Evolutionary conservation across 768 basidiomycete species (phyloP).

Genomic region (Boletus edulis): DNA sequence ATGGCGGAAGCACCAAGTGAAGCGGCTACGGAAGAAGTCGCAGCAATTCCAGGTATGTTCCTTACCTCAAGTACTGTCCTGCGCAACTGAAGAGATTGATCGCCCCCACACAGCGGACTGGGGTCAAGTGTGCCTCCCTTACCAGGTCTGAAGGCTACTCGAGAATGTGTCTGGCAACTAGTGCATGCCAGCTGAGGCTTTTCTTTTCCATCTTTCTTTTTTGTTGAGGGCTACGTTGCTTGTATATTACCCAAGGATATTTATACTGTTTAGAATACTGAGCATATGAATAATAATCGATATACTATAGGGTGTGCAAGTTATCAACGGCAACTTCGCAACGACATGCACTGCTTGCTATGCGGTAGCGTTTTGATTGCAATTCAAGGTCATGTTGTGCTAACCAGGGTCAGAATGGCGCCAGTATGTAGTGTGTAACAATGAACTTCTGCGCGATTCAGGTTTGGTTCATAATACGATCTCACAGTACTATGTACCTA

Average conservation of each 20-base stretch:
- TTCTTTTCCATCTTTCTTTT: background rate
- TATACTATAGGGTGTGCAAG: too few species aligned
- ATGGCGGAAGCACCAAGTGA: conserved; percentile 23
- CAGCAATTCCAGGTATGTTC: conserved; percentile 22
- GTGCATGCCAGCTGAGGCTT: background rate
- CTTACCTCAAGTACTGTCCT: background rate
- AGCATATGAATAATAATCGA: too few species aligned
- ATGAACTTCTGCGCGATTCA: too few species aligned
- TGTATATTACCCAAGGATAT: background rate
- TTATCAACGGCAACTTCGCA: too few species aligned
- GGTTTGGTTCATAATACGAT: too few species aligned
- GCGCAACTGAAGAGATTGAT: background rate
- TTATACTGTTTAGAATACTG: too few species aligned
- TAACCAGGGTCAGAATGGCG: too few species aligned
- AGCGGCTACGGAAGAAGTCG: conserved; percentile 5
- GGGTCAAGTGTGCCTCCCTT: conserved; percentile 15
- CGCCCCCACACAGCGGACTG: conserved; percentile 16
- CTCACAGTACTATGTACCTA: too few species aligned
- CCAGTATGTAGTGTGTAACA: too few species aligned
- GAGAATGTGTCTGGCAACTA: background rate
- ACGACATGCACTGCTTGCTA: too few species aligned
- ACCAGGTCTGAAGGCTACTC: background rate
- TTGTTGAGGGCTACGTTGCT: background rate
- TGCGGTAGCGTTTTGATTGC: too few species aligned
- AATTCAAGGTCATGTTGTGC: too few species aligned